phyloP scores from a whole-genome alignment of 768 basidiomycete genomes.

The Mycena epipterygia region DNA sequence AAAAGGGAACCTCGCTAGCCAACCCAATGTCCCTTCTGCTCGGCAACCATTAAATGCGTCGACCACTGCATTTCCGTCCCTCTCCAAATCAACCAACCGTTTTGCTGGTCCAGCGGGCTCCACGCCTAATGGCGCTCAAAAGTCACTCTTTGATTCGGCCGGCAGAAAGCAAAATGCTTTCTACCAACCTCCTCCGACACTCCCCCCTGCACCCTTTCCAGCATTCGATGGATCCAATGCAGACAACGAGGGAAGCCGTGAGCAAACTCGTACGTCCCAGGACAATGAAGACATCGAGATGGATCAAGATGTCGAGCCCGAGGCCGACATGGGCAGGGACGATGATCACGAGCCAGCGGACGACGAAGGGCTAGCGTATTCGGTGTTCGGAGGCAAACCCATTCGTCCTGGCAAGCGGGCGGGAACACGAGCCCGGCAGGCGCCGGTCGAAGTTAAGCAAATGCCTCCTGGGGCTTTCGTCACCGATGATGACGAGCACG shows the following conservation, averaged over 20 bases:
- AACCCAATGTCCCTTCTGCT: conserved; percentile 6
- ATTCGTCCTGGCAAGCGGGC: conserved; percentile 24
- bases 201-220: conserved; percentile 44
- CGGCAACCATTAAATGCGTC: conserved; percentile 16
- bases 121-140: not conserved
- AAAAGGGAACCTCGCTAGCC: conserved; percentile 20
- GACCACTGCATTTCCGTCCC: conserved; percentile 34
- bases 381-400: conserved; percentile 44
- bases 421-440: conserved; percentile 3
- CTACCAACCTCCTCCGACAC: conserved; percentile 64
- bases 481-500: conserved; percentile 57
- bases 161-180: conserved; percentile 75
- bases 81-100: conserved; percentile 32
- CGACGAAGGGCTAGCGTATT: conserved; percentile 39
- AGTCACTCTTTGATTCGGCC: conserved; percentile 52
- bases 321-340: conserved; percentile 32
- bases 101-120: conserved; percentile 53
- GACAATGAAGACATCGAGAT: conserved; percentile 36
- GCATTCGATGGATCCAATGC: conserved; percentile 18
- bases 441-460: conserved; percentile 41
- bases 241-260: conserved; percentile 7
- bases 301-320: conserved; percentile 33
- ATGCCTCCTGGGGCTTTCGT: conserved; percentile 63
- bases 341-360: conserved; percentile 37
- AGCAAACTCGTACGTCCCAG: not conserved